phyloP scores from a whole-genome alignment of 2,329 filamentous ascomycete genomes.

The Aspergillus aculeatus region DNA sequence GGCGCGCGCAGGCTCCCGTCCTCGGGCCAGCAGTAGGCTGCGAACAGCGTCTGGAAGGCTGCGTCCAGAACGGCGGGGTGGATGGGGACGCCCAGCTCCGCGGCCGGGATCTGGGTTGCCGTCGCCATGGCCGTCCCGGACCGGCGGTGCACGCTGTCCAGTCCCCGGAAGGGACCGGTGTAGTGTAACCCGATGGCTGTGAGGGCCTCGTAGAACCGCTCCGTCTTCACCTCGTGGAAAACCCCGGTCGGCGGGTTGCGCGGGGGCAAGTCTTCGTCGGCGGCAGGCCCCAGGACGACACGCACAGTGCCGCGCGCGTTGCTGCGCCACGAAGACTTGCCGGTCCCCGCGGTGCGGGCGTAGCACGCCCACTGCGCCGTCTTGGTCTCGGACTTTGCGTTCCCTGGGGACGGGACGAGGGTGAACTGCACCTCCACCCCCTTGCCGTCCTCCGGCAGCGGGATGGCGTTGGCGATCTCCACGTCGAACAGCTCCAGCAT shows the following conservation, averaged over 20 bases:
- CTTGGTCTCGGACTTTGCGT: not conserved
- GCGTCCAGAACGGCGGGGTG: too few species aligned
- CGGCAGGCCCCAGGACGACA: conserved; percentile 4
- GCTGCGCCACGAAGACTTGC: not conserved
- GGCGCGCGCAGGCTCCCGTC: too few species aligned
- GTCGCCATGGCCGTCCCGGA: too few species aligned
- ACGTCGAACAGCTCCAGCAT: not conserved
- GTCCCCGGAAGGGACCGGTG: too few species aligned
- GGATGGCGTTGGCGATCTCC: not conserved
- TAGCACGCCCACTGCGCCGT: not conserved
- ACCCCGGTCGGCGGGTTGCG: not conserved
- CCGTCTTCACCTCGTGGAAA: too few species aligned
- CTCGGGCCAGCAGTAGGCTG: too few species aligned
- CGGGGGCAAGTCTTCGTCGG: not conserved
- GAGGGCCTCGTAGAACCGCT: too few species aligned
- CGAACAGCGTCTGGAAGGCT: too few species aligned
- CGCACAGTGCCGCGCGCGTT: not conserved
- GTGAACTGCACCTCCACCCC: not conserved
- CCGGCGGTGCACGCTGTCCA: too few species aligned
- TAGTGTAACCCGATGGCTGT: too few species aligned
- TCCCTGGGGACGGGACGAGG: not conserved
- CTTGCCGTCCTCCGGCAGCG: not conserved
- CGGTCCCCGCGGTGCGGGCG: not conserved
- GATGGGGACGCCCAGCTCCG: too few species aligned
- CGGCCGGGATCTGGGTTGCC: too few species aligned